Evolutionary conservation across 129 eudicot species (phyloP).

Genomic region (Flaveria trinervia): DNA sequence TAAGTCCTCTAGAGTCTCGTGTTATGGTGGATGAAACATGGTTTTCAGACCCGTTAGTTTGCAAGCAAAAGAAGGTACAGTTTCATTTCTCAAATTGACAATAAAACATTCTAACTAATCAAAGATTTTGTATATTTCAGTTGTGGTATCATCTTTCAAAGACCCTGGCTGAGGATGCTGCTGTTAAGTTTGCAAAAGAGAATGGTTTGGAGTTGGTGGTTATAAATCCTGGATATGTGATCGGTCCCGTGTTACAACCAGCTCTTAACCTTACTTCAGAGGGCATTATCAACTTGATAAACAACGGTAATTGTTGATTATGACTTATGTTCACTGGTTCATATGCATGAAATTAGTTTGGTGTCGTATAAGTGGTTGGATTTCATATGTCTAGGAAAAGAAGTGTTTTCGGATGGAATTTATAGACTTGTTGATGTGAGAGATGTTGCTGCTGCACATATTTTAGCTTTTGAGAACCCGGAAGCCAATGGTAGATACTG

Average conservation of each 20-base stretch:
- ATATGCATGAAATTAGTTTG: slow-evolving; percentile 11
- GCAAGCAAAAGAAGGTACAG: slow-evolving; percentile 28
- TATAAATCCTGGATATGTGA: slow-evolving; percentile 30
- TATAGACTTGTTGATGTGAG: slow-evolving; percentile 51
- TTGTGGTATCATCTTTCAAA: slow-evolving; percentile 42
- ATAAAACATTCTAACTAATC: not conserved
- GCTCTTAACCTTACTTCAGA: slow-evolving; percentile 37
- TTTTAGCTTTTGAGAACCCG: slow-evolving; percentile 52
- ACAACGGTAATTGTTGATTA: slow-evolving; percentile 5
- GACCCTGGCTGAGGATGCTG: slow-evolving; percentile 49
- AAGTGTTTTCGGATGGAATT: slow-evolving; percentile 11
- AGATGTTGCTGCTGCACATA: slow-evolving; percentile 53
- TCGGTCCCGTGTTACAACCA: slow-evolving; percentile 51
- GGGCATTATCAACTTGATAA: slow-evolving; percentile 24
- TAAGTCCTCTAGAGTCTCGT: slow-evolving; percentile 29
- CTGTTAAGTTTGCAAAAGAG: slow-evolving; percentile 44
- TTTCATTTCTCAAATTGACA: too few species aligned
- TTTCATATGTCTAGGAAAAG: slow-evolving; percentile 37
- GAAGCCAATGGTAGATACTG: slow-evolving; percentile 52
- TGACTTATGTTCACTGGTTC: not conserved
- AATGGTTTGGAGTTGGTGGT: slow-evolving; percentile 43
- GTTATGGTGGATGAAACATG: slow-evolving; percentile 55
- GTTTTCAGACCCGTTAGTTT: slow-evolving; percentile 44
- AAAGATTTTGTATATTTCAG: slow-evolving; percentile 16
- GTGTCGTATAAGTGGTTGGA: not conserved